Conservation (phyloP, 2,329 filamentous ascomycete species). For the Fusarium acutatum region DNA sequence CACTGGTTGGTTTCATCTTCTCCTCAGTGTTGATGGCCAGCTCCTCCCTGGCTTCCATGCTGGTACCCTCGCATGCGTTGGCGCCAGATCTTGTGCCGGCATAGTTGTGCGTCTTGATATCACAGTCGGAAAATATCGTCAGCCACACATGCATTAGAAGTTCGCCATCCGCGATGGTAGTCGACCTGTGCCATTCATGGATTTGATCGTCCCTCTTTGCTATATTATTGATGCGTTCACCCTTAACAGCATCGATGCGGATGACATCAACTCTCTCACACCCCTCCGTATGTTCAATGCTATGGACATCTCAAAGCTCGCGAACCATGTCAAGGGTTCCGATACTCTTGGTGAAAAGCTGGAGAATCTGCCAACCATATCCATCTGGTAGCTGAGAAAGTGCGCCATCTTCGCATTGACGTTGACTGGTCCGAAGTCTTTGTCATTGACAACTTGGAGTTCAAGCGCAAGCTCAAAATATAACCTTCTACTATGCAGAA, state of each 20-base stretch:
- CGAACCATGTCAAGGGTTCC: neutral
- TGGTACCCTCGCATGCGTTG: neutral
- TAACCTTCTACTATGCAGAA: neutral
- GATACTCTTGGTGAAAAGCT: neutral
- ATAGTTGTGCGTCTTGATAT: neutral
- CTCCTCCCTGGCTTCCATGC: neutral
- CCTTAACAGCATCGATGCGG: neutral
- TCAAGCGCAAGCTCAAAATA: neutral
- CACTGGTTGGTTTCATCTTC: neutral
- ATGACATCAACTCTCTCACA: neutral
- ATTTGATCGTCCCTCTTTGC: neutral
- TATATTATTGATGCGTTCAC: neutral
- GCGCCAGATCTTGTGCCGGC: neutral
- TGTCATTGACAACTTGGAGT: neutral
- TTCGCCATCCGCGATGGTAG: neutral
- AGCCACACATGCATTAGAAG: neutral
- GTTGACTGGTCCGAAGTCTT: neutral
- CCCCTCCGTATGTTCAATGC: neutral
- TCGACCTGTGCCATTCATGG: neutral
- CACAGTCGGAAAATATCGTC: accelerated
- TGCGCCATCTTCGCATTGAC: neutral
- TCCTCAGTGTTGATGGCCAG: neutral
- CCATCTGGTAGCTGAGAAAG: neutral
- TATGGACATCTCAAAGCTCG: neutral
- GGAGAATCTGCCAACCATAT: neutral